A percentile compares a stretch with the other conserved stretches of the same genome.
Conservation (phyloP, 2,329 filamentous ascomycete species). For the Alternaria hordeiaustralica region DNA sequence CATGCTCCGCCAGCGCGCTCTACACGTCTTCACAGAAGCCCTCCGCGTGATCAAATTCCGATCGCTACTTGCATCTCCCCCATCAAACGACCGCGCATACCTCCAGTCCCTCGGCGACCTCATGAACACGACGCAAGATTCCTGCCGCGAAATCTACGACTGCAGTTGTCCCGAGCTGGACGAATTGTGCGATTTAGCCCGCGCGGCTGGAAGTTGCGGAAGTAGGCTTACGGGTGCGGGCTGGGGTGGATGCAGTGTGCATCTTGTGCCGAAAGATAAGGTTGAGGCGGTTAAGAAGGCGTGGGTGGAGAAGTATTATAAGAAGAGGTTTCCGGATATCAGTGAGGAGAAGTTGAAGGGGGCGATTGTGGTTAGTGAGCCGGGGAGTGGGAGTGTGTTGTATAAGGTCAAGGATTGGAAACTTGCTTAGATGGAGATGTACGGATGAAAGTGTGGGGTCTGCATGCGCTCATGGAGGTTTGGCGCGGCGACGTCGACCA, state of each 20-base stretch:
- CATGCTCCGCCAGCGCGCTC: slow-evolving; percentile 83
- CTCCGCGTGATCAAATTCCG: slow-evolving; percentile 85
- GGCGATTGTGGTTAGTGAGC: slow-evolving; percentile 88
- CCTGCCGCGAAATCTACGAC: slow-evolving; percentile 85
- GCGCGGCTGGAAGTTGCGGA: slow-evolving; percentile 79
- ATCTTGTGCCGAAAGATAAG: slow-evolving; percentile 84
- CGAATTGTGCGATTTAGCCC: slow-evolving; percentile 80
- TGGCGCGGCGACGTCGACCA: background rate
- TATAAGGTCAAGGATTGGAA: slow-evolving; percentile 43
- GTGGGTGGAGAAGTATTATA: slow-evolving; percentile 83
- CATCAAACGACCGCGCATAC: slow-evolving; percentile 64
- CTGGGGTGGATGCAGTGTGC: slow-evolving; percentile 96
- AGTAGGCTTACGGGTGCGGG: slow-evolving; percentile 89
- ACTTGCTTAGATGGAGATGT: slow-evolving; percentile 28
- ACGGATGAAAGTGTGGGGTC: too few relatives aligned
- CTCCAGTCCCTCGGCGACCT: slow-evolving; percentile 77
- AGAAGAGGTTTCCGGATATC: slow-evolving; percentile 70
- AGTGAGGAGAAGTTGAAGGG: slow-evolving; percentile 75
- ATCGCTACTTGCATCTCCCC: slow-evolving; percentile 66
- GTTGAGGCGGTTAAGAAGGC: slow-evolving; percentile 79
- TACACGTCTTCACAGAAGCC: slow-evolving; percentile 92
- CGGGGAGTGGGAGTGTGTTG: slow-evolving; percentile 69
- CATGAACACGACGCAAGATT: slow-evolving; percentile 88
- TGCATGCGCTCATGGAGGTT: background rate
- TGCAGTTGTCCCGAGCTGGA: slow-evolving; percentile 95